Base-by-base conservation (phyloP, 805 yeast genomes). In the Wickerhamiella nectarea region DNA sequence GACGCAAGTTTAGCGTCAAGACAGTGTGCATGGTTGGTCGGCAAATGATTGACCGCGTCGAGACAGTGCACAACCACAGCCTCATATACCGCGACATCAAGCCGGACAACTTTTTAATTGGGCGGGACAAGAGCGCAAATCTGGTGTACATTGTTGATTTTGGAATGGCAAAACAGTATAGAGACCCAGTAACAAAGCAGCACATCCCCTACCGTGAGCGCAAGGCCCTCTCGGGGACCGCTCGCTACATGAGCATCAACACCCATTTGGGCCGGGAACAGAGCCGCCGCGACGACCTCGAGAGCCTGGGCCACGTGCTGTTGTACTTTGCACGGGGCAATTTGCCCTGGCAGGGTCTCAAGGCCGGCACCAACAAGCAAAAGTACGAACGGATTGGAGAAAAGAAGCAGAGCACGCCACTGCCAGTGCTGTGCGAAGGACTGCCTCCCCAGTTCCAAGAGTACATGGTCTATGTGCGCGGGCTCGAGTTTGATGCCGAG, bases 251-350 rank as follows among this genome's bases (percentile, higher is more conserved):
- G 96, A 80, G 94, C 24, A 87, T 91, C 52, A 91, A 91, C 66
- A 91, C 98, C 8, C 98, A 91, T 64, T 67, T 91, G 56, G 98
- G 98, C 39, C 76, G 96, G 56, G 98, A 91, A 63, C 98, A 91
- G 68, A 78, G 84, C 56, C 78, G 98, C 60, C 74, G 98, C 56
- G 98, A 91, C 59, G 98, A 91, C 64, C 72, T 91, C 58, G 98
- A 91, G 67, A 84, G 94, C 45, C 70, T 91, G 58, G 98, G 96
- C 26, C 96, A 91, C 62, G 98, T 91, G 7, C 85, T 91, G 58
- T 82, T 91, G 69, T 91, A 91, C 65, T 91, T 91, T 63, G 64
- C 89, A 52, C 75, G 94, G 55, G 98, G 98, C 37, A 83, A 84
- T 47, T 69, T 91, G 57, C 98, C 98, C 49, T 91, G 98, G 98